Percentiles rank a stretch among this genome's conserved stretches.
These are phyloP conservation scores for Chaetomiaceae sp. DNA, from an alignment of 2,329 filamentous ascomycete species.

Conservation along the genomic window DNA sequence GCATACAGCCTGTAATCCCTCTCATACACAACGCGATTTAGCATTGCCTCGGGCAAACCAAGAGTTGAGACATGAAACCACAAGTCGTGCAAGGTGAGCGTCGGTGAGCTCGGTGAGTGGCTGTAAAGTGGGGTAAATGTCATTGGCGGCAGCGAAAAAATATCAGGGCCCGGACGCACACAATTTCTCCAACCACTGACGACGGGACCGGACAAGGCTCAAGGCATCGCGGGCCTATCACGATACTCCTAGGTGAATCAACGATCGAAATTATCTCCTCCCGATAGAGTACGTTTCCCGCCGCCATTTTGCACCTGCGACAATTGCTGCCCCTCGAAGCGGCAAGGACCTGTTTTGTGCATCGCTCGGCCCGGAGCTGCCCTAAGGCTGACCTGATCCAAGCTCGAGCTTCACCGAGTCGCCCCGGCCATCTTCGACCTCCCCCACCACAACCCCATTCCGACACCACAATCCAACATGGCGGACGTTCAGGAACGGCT, in stretches of 20 bases:
- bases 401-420: constrained; percentile 27
- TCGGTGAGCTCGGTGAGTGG: constrained; percentile 17
- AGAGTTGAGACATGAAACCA: neutral
- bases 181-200: constrained; percentile 29
- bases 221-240: constrained; percentile 27
- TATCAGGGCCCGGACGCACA: constrained; percentile 29
- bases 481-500: constrained; percentile 55
- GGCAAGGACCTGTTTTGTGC: constrained; percentile 1
- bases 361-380: constrained; percentile 8
- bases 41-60: too few species aligned
- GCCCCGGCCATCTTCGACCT: constrained; percentile 7
- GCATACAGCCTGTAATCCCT: too few species aligned
- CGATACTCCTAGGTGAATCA: constrained; percentile 20
- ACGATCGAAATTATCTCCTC: constrained; percentile 18
- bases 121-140: constrained; percentile 27
- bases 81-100: constrained; percentile 15
- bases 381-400: constrained; percentile 23
- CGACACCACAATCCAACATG: constrained; percentile 37
- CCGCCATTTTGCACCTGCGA: constrained; percentile 8
- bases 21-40: too few species aligned
- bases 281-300: constrained; percentile 22
- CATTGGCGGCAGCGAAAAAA: constrained; percentile 30
- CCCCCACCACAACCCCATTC: constrained; percentile 19
- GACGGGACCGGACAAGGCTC: constrained; percentile 21
- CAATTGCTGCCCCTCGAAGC: constrained; percentile 1